Base-by-base conservation (phyloP, 495 filamentous ascomycete genomes). In the Hypoxylon lenormandii region DNA sequence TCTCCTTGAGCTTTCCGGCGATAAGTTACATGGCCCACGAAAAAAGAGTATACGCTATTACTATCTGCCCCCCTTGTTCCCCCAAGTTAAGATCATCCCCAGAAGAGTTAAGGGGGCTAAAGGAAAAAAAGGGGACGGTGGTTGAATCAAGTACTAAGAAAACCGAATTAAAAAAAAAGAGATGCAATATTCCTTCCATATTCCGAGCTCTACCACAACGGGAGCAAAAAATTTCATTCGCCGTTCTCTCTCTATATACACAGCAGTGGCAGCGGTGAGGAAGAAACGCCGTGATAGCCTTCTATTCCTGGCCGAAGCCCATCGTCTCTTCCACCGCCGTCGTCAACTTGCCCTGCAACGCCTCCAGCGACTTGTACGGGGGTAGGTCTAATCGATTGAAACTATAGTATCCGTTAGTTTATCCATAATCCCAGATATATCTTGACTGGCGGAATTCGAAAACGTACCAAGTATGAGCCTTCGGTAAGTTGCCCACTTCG, bases 281-380 rank as follows among this genome's bases (percentile, higher is more conserved):
- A 60, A 54, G 37, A 61, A 67, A 65, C 49, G 64, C 19, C 69
- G 43, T 42, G 21, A 64, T 43, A 64, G 61, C 48, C 63, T 64
- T 73, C 69, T 82, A 98, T 83, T 99, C 95, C 81, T 99, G 96
- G 52, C 95, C 95, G 77, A 99, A 99, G 61, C 95, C 95, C 84
- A 99, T 91, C 8, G 95, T 99, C 82, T 99, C 95, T 82, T 99
- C 95, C 59, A 99, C 95, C 4, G 95, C 95, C 74, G 95, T 94
- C 23, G 92, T 94, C 76, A 99, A 80, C 80, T 98, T 99, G 71
- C 87, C 82, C 74, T 94, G 88, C 65, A 99, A 82, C 69, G 87
- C 85, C 26, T 97, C 93, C 70, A 93, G 85, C 7, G 83, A 85
- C 82, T 97, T 97, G 76, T 99, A 99, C 40, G 93, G 89, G 13